Base-by-base conservation (phyloP, 148 eudicot genomes). In the Rhododendron ovatum region DNA sequence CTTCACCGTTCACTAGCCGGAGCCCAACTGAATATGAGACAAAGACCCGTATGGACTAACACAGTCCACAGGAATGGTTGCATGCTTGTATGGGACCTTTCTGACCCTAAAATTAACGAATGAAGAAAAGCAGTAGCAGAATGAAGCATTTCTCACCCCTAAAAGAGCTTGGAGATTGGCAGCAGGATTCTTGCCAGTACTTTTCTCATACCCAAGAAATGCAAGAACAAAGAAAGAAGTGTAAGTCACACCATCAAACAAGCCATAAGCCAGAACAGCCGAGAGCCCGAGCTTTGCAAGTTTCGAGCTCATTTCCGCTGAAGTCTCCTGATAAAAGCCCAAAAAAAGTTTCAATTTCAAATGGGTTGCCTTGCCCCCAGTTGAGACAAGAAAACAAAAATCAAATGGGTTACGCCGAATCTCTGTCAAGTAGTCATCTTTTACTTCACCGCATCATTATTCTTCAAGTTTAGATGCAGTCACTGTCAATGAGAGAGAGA, bases 121-220 rank as follows among this genome's bases (percentile, higher is more conserved):
- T 41, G 43, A 74, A 35, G 41, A 77, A 77, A 22, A 9, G 50
- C 12, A 77, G 4, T 41, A 37, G 26, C 4, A 50, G 26, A 41
- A 5, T 78, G 69, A 43, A 69, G 20, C 80, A 71, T 48, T 7
- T 28, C 84, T 69, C 86, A 91, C 93, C 92, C 93, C 95, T 82
- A 89, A 28, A 55, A 91, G 88, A 33, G 95, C 90, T 90, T 91
- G 82, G 85, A 93, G 85, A 87, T 93, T 92, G 63, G 94, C 93
- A 87, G 94, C 93, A 86, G 95, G 95, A 48, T 93, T 93, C 11
- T 93, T 91, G 71, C 93, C 92, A 47, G 95, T 91, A 43, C 92
- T 91, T 84, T 91, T 93, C 89, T 91, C 95, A 81, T 91, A 93
- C 5, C 92, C 93, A 55, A 93, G 90, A 82, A 93, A 93, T 2